phyloP scores from a whole-genome alignment of 768 basidiomycete genomes.

The Serendipita sp. region DNA sequence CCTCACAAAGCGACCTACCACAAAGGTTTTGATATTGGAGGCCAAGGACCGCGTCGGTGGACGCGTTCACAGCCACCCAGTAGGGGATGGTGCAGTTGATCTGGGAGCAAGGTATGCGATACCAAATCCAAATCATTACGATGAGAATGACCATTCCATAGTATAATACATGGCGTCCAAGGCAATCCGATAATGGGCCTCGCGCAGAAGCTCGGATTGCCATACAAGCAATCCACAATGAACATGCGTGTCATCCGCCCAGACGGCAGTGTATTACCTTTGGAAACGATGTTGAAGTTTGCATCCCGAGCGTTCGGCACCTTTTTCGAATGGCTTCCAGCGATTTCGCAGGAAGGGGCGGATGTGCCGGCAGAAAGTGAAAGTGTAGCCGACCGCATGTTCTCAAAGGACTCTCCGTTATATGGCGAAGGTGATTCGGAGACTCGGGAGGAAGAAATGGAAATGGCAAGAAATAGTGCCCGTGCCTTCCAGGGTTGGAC shows the following conservation, averaged over 20 bases:
- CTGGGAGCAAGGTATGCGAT: slow-evolving; percentile 2
- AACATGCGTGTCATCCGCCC: neutral
- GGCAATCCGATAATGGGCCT: slow-evolving; percentile 12
- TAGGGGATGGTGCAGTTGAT: slow-evolving; percentile 3
- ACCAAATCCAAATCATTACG: neutral
- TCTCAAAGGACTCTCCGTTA: neutral
- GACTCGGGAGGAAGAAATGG: slow-evolving; percentile 19
- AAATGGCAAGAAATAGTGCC: neutral
- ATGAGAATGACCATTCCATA: neutral
- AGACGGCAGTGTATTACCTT: neutral
- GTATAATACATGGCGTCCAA: neutral
- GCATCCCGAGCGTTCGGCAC: neutral
- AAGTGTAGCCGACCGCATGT: neutral
- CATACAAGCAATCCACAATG: neutral
- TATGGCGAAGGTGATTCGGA: slow-evolving; percentile 13
- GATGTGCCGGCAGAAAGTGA: neutral
- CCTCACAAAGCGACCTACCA: neutral
- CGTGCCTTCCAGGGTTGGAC: slow-evolving; percentile 12
- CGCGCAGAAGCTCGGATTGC: slow-evolving; percentile 7
- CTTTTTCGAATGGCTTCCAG: neutral
- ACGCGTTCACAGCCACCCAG: neutral
- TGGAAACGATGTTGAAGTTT: neutral
- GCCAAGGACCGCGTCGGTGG: slow-evolving; percentile 9
- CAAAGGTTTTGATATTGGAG: slow-evolving; percentile 9
- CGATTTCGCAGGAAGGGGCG: neutral